Evolutionary conservation across 2,329 filamentous ascomycete genomes (phyloP).

Genomic region (Decorospora gaudefroyi): DNA sequence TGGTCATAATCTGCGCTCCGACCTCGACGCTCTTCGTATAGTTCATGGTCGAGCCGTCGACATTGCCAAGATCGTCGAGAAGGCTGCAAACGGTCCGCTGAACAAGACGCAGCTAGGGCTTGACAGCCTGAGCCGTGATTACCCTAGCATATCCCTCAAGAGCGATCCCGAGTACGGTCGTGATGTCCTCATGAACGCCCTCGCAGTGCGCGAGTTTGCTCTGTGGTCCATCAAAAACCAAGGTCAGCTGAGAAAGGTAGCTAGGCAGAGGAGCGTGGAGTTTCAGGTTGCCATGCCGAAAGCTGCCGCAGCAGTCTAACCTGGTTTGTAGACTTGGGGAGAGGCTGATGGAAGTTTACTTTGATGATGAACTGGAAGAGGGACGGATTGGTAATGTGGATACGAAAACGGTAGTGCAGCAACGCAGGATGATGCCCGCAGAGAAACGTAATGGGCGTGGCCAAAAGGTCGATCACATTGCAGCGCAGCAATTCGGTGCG

Average conservation of each 20-base stretch:
- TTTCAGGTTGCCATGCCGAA: constrained; percentile 23
- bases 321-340: neutral
- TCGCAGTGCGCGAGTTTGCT: constrained; percentile 56
- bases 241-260: constrained; percentile 47
- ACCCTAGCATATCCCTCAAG: constrained; percentile 16
- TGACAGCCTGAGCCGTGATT: constrained; percentile 35
- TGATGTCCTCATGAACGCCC: constrained; percentile 56
- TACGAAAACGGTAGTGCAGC: neutral
- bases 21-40: constrained; percentile 43
- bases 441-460: too few relatives aligned
- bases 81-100: constrained; percentile 40
- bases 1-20: constrained; percentile 41
- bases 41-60: constrained; percentile 44
- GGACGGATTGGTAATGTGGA: too few relatives aligned
- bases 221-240: constrained; percentile 54
- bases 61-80: constrained; percentile 38
- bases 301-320: neutral
- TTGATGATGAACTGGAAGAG: too few relatives aligned
- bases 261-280: constrained; percentile 32
- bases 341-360: too few relatives aligned
- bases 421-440: too few relatives aligned
- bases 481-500: too few relatives aligned
- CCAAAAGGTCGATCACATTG: too few relatives aligned
- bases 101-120: constrained; percentile 39
- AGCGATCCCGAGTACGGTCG: constrained; percentile 46